A percentile compares a stretch with the other conserved stretches of the same genome.
Conservation (phyloP, 257 asterid genomes). For the Eustoma russellianum region DNA sequence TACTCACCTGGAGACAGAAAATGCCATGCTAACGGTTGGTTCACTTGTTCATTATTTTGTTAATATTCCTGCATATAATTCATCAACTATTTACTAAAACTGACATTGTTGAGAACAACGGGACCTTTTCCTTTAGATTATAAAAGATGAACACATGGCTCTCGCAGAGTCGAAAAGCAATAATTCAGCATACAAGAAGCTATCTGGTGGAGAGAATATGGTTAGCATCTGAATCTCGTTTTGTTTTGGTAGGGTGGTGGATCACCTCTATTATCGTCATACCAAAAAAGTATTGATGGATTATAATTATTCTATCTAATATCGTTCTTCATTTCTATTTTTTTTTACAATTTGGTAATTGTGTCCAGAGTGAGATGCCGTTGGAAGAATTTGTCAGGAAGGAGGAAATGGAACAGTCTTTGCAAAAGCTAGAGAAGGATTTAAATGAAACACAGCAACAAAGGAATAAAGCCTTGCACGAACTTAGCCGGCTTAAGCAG, state of each 20-base stretch:
- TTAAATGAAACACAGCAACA: constrained; percentile 52
- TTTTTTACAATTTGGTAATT: constrained; percentile 11
- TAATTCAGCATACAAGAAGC: constrained; percentile 27
- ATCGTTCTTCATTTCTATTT: constrained; percentile 3
- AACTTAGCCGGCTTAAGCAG: constrained; percentile 88
- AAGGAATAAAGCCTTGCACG: constrained; percentile 74
- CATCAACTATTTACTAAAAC: not conserved
- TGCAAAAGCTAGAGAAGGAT: constrained; percentile 72
- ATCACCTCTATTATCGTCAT: not conserved
- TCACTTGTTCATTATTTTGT: not conserved
- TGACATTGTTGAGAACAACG: not conserved
- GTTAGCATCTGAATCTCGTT: constrained; percentile 25
- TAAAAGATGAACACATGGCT: constrained; percentile 61
- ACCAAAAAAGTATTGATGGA: too few species aligned
- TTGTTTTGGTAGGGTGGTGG: not conserved
- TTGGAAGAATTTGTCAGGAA: constrained; percentile 42
- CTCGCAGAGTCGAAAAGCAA: constrained; percentile 42
- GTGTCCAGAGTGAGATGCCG: constrained; percentile 22
- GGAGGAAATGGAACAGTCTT: constrained; percentile 56
- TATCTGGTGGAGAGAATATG: constrained; percentile 33
- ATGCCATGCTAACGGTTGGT: constrained; percentile 56
- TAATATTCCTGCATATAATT: not conserved
- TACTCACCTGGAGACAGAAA: constrained; percentile 59
- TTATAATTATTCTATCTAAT: not conserved
- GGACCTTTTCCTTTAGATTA: constrained; percentile 50